Conservation (phyloP, 306 rosid species). For the Ammopiptanthus mongolicus region DNA sequence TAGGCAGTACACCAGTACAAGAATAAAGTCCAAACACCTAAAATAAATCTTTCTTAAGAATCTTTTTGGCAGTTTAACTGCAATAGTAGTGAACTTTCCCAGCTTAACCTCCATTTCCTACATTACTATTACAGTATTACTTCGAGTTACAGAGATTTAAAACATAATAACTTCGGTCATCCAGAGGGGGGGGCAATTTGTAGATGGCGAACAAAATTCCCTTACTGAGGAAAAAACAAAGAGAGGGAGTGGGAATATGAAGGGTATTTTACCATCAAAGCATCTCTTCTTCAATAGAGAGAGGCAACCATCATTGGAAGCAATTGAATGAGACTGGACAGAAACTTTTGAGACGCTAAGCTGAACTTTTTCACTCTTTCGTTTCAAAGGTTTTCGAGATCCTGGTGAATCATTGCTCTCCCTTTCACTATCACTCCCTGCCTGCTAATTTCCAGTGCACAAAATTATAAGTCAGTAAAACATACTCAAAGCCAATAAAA, state of each 20-base stretch:
- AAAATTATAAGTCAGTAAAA: slow-evolving; percentile 20
- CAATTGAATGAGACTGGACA: slow-evolving; percentile 41
- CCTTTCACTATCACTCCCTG: slow-evolving; percentile 59
- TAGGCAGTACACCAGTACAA: not conserved
- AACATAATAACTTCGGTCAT: not conserved
- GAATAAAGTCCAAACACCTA: not conserved
- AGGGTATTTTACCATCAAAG: slow-evolving; percentile 44
- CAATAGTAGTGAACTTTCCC: not conserved
- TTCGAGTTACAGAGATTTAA: not conserved
- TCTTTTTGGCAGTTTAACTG: not conserved
- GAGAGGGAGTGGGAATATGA: not conserved
- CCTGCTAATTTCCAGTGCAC: slow-evolving; percentile 42
- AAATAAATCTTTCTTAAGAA: not conserved
- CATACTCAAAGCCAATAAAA: not conserved
- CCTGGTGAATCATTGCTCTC: slow-evolving; percentile 62
- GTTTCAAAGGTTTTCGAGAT: slow-evolving; percentile 44
- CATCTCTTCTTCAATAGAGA: slow-evolving; percentile 52
- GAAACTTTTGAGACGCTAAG: slow-evolving; percentile 37
- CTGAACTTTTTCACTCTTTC: slow-evolving; percentile 46
- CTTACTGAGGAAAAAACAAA: not conserved
- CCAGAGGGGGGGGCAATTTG: not conserved
- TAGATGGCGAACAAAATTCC: not conserved
- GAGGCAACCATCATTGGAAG: slow-evolving; percentile 58
- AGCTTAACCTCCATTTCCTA: not conserved
- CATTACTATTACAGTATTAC: not conserved